phyloP scores from a whole-genome alignment of 768 basidiomycete genomes.

The Boletus vinaceobasis region DNA sequence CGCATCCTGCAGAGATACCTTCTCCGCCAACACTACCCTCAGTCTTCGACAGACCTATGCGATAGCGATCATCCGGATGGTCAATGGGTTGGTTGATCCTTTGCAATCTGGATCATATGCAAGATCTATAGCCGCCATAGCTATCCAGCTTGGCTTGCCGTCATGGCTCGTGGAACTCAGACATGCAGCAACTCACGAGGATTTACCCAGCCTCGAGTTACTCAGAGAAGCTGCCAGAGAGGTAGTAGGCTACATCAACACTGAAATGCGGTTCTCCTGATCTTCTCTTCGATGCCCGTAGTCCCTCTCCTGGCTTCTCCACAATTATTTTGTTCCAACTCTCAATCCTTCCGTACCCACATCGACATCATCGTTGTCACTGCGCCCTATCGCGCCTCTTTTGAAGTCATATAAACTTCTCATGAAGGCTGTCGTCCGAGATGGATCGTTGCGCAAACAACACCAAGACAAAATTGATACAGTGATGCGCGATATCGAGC shows the following conservation, averaged over 20 bases:
- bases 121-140: conserved; percentile 85
- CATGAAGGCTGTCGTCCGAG: conserved; percentile 58
- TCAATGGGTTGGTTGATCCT: conserved; percentile 95
- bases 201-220: conserved; percentile 79
- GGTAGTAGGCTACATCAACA: conserved; percentile 35
- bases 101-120: conserved; percentile 88
- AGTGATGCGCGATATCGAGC: conserved; percentile 61
- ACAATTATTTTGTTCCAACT: conserved; percentile 81
- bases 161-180: conserved; percentile 88
- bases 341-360: conserved; percentile 49
- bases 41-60: conserved; percentile 75
- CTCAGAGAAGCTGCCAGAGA: conserved; percentile 75
- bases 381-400: conserved; percentile 62
- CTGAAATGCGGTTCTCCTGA: not conserved
- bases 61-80: conserved; percentile 78
- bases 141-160: conserved; percentile 81
- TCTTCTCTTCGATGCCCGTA: conserved; percentile 29
- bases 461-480: conserved; percentile 49
- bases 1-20: conserved; percentile 16
- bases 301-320: conserved; percentile 81
- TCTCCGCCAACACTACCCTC: conserved; percentile 36
- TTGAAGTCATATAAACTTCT: conserved; percentile 73
- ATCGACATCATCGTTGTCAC: conserved; percentile 29
- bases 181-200: conserved; percentile 95
- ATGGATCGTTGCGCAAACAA: conserved; percentile 54